Conservation (phyloP, 371 early-diverging fungal species). For the Conidiobolus incongruus region DNA sequence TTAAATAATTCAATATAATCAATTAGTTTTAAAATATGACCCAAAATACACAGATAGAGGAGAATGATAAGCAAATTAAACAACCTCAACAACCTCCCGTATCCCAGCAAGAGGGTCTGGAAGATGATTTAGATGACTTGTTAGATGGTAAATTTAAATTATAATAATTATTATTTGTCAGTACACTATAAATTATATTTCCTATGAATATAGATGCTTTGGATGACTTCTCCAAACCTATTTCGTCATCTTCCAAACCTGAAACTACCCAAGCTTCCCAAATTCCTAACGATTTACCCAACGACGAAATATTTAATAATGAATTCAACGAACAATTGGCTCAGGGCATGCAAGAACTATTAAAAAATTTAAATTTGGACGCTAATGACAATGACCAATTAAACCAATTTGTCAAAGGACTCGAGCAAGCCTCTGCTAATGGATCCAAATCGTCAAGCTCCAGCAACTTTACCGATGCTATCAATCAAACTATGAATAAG, state of each 20-base stretch:
- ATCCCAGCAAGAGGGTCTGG: too few species aligned
- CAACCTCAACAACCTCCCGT: too few species aligned
- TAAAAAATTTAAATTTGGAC: constrained; percentile 27
- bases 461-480: constrained; percentile 46
- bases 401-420: constrained; percentile 29
- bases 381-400: constrained; percentile 30
- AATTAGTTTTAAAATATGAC: too few species aligned
- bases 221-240: constrained; percentile 15
- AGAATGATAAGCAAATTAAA: too few species aligned
- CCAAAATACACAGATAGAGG: too few species aligned
- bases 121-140: constrained; percentile 33
- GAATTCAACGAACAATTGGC: constrained; percentile 58
- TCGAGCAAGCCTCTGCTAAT: constrained; percentile 11
- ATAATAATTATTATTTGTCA: not conserved
- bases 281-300: constrained; percentile 7
- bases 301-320: constrained; percentile 24
- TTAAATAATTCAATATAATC: too few species aligned
- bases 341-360: constrained; percentile 47
- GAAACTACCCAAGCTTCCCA: constrained; percentile 2
- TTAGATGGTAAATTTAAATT: constrained; percentile 20
- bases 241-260: constrained; percentile 1
- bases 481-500: constrained; percentile 64
- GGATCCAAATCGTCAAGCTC: constrained; percentile 4
- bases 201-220: constrained; percentile 18
- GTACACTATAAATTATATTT: not conserved